Conservation (phyloP, 805 yeast genomes). For the Saccharomycodes ludwigii region DNA sequence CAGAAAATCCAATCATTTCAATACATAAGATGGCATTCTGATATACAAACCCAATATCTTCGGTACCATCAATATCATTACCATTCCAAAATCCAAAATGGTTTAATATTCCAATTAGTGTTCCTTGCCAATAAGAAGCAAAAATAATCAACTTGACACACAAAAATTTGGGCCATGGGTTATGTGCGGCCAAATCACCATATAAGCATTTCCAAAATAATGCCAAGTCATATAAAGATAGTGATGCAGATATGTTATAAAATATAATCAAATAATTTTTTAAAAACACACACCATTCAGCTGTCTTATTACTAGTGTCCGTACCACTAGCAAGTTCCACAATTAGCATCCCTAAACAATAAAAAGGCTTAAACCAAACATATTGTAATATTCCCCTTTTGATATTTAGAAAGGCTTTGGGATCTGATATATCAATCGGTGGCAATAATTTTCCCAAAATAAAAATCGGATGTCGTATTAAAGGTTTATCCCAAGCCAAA, state of each 20-base stretch:
- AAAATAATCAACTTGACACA: slow-evolving; percentile 90
- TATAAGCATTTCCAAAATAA: slow-evolving; percentile 89
- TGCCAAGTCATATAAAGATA: slow-evolving; percentile 76
- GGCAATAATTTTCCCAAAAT: slow-evolving; percentile 33
- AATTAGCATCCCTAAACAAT: slow-evolving; percentile 43
- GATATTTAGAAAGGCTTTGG: slow-evolving; percentile 58
- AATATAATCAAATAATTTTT: slow-evolving; percentile 52
- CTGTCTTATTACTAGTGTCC: slow-evolving; percentile 17
- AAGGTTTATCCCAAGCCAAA: slow-evolving; percentile 55
- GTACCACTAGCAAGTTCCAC: slow-evolving; percentile 37
- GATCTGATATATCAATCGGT: slow-evolving; percentile 75
- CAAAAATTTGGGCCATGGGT: slow-evolving; percentile 85
- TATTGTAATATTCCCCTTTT: slow-evolving; percentile 86
- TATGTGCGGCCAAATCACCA: slow-evolving; percentile 59
- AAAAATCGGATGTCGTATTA: slow-evolving; percentile 52
- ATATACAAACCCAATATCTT: slow-evolving; percentile 39
- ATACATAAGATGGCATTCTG: slow-evolving; percentile 72
- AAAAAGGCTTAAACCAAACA: slow-evolving; percentile 84
- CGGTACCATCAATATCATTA: slow-evolving; percentile 21
- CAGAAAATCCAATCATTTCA: slow-evolving; percentile 76
- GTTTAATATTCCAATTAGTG: slow-evolving; percentile 41
- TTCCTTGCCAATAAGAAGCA: slow-evolving; percentile 97
- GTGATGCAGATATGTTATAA: slow-evolving; percentile 70
- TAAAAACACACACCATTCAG: slow-evolving; percentile 32
- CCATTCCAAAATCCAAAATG: slow-evolving; percentile 31